phyloP scores from a whole-genome alignment of 1,284 basidiomycete genomes.

The Ustilago cynodontis region DNA sequence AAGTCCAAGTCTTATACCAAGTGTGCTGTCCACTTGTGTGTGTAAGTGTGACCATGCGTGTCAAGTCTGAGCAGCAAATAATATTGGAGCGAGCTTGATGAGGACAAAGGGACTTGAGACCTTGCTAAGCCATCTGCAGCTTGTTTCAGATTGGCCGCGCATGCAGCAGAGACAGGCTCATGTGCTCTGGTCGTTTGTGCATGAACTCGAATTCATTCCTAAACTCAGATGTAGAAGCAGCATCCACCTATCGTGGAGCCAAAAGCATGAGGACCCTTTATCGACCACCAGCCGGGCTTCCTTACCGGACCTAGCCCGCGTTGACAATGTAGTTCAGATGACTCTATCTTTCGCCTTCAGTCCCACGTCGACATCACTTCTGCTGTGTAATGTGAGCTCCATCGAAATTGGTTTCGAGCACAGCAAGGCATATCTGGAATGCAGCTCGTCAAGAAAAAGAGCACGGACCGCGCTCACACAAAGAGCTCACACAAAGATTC shows the following conservation, averaged over 20 bases:
- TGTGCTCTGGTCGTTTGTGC: neutral
- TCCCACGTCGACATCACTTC: too few species aligned
- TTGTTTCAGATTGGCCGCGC: too few species aligned
- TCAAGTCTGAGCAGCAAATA: neutral
- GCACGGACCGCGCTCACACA: conserved; percentile 6
- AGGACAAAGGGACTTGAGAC: neutral
- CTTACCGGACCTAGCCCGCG: too few species aligned
- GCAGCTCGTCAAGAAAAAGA: neutral
- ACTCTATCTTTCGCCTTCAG: too few species aligned
- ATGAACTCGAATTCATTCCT: too few species aligned
- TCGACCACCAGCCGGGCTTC: too few species aligned
- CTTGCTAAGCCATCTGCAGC: neutral
- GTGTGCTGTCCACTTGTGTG: neutral
- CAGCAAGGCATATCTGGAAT: neutral
- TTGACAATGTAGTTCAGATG: too few species aligned
- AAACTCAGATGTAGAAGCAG: neutral
- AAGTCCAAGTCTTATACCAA: conserved; percentile 13
- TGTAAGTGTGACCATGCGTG: neutral
- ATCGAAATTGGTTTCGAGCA: too few species aligned
- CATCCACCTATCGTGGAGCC: neutral
- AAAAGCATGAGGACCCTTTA: too few species aligned
- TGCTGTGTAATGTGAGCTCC: too few species aligned
- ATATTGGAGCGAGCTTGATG: neutral
- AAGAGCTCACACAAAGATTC: too few species aligned
- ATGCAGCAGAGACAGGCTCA: neutral